Evolutionary conservation across 2,329 filamentous ascomycete species (phyloP).

Genomic region (Colletotrichum higginsianum): DNA sequence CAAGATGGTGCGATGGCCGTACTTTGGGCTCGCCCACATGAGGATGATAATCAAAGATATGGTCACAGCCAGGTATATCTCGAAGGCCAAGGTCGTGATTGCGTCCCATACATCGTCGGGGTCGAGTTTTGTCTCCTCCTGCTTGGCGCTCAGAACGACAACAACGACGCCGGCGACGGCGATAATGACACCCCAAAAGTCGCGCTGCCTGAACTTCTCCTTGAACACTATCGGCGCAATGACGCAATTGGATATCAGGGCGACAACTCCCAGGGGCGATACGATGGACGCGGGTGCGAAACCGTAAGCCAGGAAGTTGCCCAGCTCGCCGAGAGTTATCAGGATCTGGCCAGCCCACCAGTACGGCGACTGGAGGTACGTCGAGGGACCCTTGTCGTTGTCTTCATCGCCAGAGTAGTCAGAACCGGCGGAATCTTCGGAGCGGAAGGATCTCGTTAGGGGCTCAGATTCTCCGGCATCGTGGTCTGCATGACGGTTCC

Average conservation of each 20-base stretch:
- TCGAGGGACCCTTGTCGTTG: slow-evolving; percentile 65
- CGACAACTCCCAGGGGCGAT: slow-evolving; percentile 96
- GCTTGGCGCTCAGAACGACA: slow-evolving; percentile 91
- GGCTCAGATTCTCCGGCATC: slow-evolving; percentile 64
- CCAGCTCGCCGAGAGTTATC: slow-evolving; percentile 93
- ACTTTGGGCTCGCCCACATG: slow-evolving; percentile 86
- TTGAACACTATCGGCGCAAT: slow-evolving; percentile 96
- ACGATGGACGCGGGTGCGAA: slow-evolving; percentile 98
- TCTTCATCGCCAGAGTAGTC: slow-evolving; percentile 52
- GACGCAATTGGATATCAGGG: slow-evolving; percentile 94
- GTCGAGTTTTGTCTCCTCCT: slow-evolving; percentile 90
- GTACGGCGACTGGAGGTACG: slow-evolving; percentile 90
- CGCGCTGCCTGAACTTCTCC: slow-evolving; percentile 86
- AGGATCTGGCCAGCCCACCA: slow-evolving; percentile 97
- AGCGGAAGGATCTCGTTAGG: slow-evolving; percentile 66
- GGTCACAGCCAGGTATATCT: slow-evolving; percentile 89
- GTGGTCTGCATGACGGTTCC: slow-evolving; percentile 47
- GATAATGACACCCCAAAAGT: slow-evolving; percentile 90
- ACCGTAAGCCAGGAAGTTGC: slow-evolving; percentile 97
- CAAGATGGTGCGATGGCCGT: slow-evolving; percentile 88
- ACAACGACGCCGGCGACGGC: slow-evolving; percentile 91
- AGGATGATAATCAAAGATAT: slow-evolving; percentile 79
- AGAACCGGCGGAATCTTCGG: slow-evolving; percentile 57
- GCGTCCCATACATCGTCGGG: slow-evolving; percentile 91
- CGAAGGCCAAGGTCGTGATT: slow-evolving; percentile 90